These are phyloP conservation scores for Malus domestica DNA, from an alignment of 306 rosid species.

Conservation along the genomic window DNA sequence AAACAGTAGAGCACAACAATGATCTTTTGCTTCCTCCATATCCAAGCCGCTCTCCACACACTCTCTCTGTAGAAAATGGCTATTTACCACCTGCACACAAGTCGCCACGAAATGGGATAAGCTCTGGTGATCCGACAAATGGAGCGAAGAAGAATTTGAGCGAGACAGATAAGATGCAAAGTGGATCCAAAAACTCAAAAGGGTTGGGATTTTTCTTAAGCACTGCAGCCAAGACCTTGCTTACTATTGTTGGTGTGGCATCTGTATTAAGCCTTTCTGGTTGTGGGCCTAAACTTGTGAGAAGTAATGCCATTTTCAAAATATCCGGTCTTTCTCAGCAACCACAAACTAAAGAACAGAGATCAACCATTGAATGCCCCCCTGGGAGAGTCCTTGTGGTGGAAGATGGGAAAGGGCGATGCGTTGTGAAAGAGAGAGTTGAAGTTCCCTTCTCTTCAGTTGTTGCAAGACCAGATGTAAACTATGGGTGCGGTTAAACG, in stretches of 20 bases:
- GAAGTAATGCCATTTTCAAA: conserved; percentile 30
- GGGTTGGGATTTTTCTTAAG: conserved; percentile 42
- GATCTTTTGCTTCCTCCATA: conserved; percentile 91
- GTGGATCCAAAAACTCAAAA: conserved; percentile 31
- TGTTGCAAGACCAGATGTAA: conserved; percentile 78
- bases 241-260: conserved; percentile 63
- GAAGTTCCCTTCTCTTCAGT: conserved; percentile 85
- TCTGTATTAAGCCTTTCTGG: conserved; percentile 66
- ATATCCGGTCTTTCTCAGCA: conserved; percentile 26
- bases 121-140: conserved; percentile 22
- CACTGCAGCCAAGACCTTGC: conserved; percentile 55
- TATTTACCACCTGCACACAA: conserved; percentile 37
- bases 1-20: conserved; percentile 67
- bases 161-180: conserved; percentile 26
- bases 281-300: conserved; percentile 44
- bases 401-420: conserved; percentile 72
- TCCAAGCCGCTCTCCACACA: conserved; percentile 54
- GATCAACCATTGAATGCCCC: conserved; percentile 42
- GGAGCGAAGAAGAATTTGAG: conserved; percentile 29
- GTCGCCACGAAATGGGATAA: conserved; percentile 45
- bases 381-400: conserved; percentile 63
- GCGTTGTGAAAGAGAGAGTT: conserved; percentile 93
- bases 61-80: conserved; percentile 43
- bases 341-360: conserved; percentile 22
- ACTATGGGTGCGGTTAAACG: conserved; percentile 78